These are phyloP conservation scores for Leishmania gerbilli DNA, from an alignment of 208 protist species.

Conservation along the genomic window DNA sequence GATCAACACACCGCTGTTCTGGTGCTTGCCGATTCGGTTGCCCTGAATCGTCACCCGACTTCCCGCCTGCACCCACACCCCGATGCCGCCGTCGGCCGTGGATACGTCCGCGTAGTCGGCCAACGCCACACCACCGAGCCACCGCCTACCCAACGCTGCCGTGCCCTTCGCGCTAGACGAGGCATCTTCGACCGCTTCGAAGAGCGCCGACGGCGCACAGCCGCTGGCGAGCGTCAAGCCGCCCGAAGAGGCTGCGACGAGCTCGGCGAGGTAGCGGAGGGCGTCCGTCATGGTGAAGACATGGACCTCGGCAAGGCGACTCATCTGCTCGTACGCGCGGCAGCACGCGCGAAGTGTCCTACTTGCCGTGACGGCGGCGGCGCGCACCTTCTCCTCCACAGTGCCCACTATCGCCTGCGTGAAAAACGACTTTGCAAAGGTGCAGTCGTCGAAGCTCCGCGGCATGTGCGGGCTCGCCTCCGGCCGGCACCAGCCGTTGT, in stretches of 20 bases:
- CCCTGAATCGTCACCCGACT: constrained; percentile 54
- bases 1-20: constrained; percentile 64
- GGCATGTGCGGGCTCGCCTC: constrained; percentile 35
- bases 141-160: constrained; percentile 2
- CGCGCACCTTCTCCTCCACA: constrained; percentile 8
- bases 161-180: background rate
- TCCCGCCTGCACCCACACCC: constrained; percentile 73
- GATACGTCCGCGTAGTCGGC: constrained; percentile 55
- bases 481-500: constrained; percentile 77
- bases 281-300: constrained; percentile 48
- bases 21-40: constrained; percentile 57
- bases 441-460: constrained; percentile 48
- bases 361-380: background rate
- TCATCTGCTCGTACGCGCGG: constrained; percentile 59
- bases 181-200: background rate
- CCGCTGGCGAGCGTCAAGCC: constrained; percentile 57
- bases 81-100: constrained; percentile 76
- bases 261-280: constrained; percentile 52
- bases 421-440: constrained; percentile 32
- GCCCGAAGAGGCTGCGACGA: constrained; percentile 54
- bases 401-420: background rate
- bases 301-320: constrained; percentile 46
- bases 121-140: constrained; percentile 41
- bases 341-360: background rate
- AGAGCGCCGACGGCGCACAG: constrained; percentile 32